Evolutionary conservation across 305 asterid genomes (phyloP).

Genomic region (Nicotiana rustica): DNA sequence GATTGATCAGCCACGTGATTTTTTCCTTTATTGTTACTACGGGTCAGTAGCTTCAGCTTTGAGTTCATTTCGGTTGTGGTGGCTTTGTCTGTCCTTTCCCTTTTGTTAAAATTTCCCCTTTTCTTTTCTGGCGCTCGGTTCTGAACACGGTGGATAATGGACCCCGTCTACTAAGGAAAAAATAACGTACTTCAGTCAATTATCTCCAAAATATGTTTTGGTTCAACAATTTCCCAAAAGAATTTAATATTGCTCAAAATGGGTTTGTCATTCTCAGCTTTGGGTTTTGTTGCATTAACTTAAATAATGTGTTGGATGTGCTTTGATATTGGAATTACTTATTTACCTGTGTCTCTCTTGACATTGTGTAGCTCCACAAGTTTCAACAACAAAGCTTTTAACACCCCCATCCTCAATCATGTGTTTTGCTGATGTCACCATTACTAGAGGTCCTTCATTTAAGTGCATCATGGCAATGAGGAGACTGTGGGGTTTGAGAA

Average conservation of each 20-base stretch:
- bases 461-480: background rate
- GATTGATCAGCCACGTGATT: conserved; percentile 91
- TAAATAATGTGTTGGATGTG: background rate
- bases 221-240: background rate
- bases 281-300: background rate
- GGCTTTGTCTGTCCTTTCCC: background rate
- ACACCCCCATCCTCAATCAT: background rate
- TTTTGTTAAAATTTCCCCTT: background rate
- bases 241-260: background rate
- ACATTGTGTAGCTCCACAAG: background rate
- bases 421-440: background rate
- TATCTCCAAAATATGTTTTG: no score
- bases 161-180: no score
- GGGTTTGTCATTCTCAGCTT: background rate
- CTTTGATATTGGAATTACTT: conserved; percentile 15
- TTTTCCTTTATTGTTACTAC: conserved; percentile 85
- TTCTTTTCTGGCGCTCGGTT: background rate
- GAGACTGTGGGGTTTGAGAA: background rate
- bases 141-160: no score
- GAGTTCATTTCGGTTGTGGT: background rate
- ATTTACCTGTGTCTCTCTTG: conserved; percentile 15
- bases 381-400: background rate
- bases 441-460: background rate
- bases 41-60: conserved; percentile 63
- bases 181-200: no score